A percentile compares a stretch with the other conserved stretches of the same genome.
Conservation (phyloP, 805 yeast genomes). For the Yamadazyma sp. region DNA sequence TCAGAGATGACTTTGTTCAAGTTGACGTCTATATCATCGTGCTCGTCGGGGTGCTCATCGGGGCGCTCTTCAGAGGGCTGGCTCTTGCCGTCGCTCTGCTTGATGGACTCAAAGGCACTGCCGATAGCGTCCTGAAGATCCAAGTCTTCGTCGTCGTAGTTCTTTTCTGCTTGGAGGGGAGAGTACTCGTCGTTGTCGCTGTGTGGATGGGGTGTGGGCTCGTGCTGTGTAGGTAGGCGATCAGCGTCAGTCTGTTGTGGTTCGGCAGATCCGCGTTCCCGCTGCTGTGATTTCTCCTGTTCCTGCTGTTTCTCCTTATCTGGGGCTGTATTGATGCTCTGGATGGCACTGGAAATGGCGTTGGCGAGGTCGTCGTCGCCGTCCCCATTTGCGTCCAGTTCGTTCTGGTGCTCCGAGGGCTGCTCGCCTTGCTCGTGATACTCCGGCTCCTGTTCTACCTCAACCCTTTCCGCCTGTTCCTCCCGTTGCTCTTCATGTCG, state of each 20-base stretch:
- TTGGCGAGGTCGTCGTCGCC: constrained; percentile 14
- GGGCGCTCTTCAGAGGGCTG: neutral
- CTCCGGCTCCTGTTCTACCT: neutral
- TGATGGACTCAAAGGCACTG: constrained; percentile 32
- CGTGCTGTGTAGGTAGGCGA: constrained; percentile 1
- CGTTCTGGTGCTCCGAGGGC: neutral
- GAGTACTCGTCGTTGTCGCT: constrained; percentile 11
- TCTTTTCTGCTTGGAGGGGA: constrained; percentile 15
- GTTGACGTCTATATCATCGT: constrained; percentile 18
- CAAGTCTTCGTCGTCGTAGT: constrained; percentile 19
- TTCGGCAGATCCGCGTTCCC: neutral
- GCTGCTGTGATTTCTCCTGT: constrained; percentile 1
- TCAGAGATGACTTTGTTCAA: constrained; percentile 22
- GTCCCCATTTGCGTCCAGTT: constrained; percentile 4
- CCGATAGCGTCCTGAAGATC: constrained; percentile 40
- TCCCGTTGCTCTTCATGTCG: constrained; percentile 4
- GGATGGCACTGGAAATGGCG: constrained; percentile 17
- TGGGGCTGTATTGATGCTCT: constrained; percentile 14
- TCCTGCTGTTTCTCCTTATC: constrained; percentile 6
- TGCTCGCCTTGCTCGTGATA: neutral
- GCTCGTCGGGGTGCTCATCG: neutral
- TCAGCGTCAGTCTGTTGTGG: neutral
- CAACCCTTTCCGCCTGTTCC: neutral
- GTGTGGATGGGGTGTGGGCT: neutral
- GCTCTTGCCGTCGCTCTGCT: too few relatives aligned